Evolutionary conservation across 768 basidiomycete genomes (phyloP), one percentile per base, ranked within the genome.

Genomic region (Cubamyces lactineus): DNA sequence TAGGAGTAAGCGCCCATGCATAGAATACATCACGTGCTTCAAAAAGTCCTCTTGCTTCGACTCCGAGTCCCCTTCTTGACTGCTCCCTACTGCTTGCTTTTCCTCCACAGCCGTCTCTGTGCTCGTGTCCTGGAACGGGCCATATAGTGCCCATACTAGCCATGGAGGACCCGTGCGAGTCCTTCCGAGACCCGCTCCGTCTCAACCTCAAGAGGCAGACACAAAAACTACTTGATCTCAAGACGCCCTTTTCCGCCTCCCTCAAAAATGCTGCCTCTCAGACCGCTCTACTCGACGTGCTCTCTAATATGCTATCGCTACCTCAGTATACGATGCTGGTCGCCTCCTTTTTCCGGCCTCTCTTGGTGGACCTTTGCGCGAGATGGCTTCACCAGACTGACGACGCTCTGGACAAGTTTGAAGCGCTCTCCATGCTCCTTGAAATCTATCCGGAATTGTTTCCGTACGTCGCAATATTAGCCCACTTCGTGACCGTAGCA

Each of bases 301-400:
- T 95, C 40, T 89, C 93, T 5, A 71, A 76, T 30, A 74, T 91
- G 8, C 79, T 94, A 15, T 76, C 84, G 0, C 70, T 78, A 17
- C 87, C 91, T 9, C 79, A 84, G 12, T 80, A 88, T 45, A 93
- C 93, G 0, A 68, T 82, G 30, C 68, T 77, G 13, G 79, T 98
- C 61, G 84, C 89, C 19, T 78, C 76, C 6, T 64, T 82, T 12
- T 98, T 91, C 75, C 78, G 89, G 63, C 95, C 96, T 3, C 74
- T 98, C 54, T 72, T 94, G 41, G 68, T 89, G 26, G 91, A 96
- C 73, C 75, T 98, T 24, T 88, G 87, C 68, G 90, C 90, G 3
- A 76, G 91, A 68, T 97, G 93, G 94, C 71, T 96, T 43, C 77
- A 87, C n/a, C 76, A 79, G 19, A 68, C 78, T 40, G 74, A 81